Percentiles rank a stretch among this genome's conserved stretches.
These are phyloP conservation scores for Mycena indigotica DNA, from an alignment of 768 basidiomycete genomes.

Conservation along the genomic window DNA sequence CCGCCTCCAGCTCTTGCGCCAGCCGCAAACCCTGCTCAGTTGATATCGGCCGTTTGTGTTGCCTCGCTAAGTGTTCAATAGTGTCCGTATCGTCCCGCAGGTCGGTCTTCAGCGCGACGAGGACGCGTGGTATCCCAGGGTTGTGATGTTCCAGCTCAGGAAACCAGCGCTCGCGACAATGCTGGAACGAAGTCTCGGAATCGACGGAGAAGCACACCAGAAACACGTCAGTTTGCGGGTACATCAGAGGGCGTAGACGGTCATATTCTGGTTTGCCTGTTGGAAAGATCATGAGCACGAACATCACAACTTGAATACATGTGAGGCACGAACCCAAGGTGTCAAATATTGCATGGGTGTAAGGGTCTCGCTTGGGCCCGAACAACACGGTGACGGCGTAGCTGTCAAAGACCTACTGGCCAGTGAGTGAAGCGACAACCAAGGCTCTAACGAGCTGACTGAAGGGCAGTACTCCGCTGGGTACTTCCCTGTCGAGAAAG, in stretches of 20 bases:
- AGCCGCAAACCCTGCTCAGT: not conserved
- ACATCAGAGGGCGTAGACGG: conserved; percentile 78
- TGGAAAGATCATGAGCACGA: not conserved
- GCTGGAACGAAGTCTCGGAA: conserved; percentile 79
- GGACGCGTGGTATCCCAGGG: conserved; percentile 82
- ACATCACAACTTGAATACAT: not conserved
- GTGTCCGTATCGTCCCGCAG: conserved; percentile 39
- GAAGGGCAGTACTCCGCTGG: not conserved
- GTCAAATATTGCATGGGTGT: not conserved
- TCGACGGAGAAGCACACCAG: conserved; percentile 85
- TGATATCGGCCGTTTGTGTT: not conserved
- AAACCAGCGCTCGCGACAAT: conserved; percentile 92
- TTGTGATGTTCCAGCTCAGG: conserved; percentile 87
- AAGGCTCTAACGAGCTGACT: not conserved
- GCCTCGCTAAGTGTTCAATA: not conserved
- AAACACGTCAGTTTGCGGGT: conserved; percentile 87
- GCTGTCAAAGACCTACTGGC: not conserved
- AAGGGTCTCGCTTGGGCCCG: not conserved
- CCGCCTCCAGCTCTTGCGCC: not conserved
- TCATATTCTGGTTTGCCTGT: conserved; percentile 85
- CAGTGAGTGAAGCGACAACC: not conserved
- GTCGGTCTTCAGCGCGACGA: conserved; percentile 83
- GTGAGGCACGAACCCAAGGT: not conserved
- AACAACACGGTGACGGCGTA: not conserved
- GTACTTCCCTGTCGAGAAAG: not conserved